Evolutionary conservation across 805 yeast species (phyloP), one percentile per base, ranked within the genome.

Genomic region (Yarrowia alimentaria): DNA sequence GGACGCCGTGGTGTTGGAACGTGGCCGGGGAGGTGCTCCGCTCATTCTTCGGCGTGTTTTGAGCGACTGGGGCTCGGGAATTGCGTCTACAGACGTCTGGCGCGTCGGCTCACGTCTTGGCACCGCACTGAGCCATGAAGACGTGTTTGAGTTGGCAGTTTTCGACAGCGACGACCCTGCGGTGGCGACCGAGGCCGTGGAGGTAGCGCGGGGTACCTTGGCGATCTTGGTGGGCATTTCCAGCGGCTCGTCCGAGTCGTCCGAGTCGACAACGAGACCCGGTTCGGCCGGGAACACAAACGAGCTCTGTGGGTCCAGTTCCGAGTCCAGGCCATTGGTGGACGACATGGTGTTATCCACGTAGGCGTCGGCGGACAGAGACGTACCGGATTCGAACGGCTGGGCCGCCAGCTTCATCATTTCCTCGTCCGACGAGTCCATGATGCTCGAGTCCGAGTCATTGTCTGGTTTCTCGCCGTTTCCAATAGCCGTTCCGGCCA

Each of bases 251-350:
- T 48, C 53, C 0, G 30, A 29, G 21, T 40, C 60, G 4, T 40
- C 47, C 58, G 64, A 7, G 61, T 57, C 50, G 53, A 60, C 48
- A 57, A 56, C 51, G 55, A 61, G 31, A 2, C 47, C 59, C 12
- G 60, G 56, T 12, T 54, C 37, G 17, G 50, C 16, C 17, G 20
- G 47, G 29, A 19, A 19, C 13, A 14, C 30, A 13, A 16, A 21
- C 18, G 20, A 18, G 38, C 17, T 47, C 55, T 17, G 51, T 21
- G n/a, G 47, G n/a, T 26, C 37, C 13, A 19, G 53, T 9, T 37
- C 55, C 17, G 32, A 51, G 45, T 49, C 55, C 5, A 28, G n/a
- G n/a, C n/a, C 47, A 9, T 52, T 55, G 14, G 32, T 53, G 3
- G 43, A 37, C 5, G 43, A 37, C 3, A 37, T 37, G n/a, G n/a